Evolutionary conservation across 306 rosid genomes (phyloP).

Genomic region (Cucurbita argyrosperma): DNA sequence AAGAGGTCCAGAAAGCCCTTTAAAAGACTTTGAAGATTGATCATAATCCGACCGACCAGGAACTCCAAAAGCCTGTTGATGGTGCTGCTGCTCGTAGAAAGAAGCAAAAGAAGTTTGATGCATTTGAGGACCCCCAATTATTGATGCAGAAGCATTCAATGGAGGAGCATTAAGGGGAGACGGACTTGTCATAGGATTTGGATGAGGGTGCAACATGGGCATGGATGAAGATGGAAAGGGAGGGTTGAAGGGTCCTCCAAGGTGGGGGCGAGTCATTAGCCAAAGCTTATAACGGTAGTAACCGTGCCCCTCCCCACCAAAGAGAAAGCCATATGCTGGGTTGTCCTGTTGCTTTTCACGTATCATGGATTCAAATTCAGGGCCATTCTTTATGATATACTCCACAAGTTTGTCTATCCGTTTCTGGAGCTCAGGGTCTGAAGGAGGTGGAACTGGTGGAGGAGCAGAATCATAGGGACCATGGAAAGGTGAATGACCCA

Average conservation of each 20-base stretch:
- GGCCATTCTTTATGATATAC: slow-evolving; percentile 81
- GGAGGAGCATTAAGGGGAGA: slow-evolving; percentile 49
- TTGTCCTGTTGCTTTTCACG: slow-evolving; percentile 87
- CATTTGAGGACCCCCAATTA: slow-evolving; percentile 30
- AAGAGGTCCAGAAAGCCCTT: slow-evolving; percentile 76
- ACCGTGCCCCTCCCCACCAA: slow-evolving; percentile 88
- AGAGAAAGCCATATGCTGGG: slow-evolving; percentile 79
- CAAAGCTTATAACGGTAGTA: slow-evolving; percentile 80
- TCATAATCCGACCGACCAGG: slow-evolving; percentile 70
- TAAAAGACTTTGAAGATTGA: slow-evolving; percentile 59
- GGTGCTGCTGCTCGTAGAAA: slow-evolving; percentile 24
- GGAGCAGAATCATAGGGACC: slow-evolving; percentile 34
- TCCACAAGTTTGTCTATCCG: slow-evolving; percentile 84
- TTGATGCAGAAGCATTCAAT: slow-evolving; percentile 45
- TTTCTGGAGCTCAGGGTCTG: slow-evolving; percentile 88
- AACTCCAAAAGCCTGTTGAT: slow-evolving; percentile 55
- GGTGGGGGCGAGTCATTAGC: slow-evolving; percentile 48
- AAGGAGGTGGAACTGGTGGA: slow-evolving; percentile 61
- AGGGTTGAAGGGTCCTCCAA: slow-evolving; percentile 55
- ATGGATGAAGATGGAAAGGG: slow-evolving; percentile 45
- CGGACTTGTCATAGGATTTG: slow-evolving; percentile 63
- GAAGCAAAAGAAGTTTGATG: slow-evolving; percentile 46
- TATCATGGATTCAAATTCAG: slow-evolving; percentile 91
- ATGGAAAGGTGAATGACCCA: slow-evolving; percentile 43
- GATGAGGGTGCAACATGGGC: slow-evolving; percentile 59